Base-by-base conservation (phyloP, 2,329 filamentous ascomycete species). In the Rosellinia necatrix region DNA sequence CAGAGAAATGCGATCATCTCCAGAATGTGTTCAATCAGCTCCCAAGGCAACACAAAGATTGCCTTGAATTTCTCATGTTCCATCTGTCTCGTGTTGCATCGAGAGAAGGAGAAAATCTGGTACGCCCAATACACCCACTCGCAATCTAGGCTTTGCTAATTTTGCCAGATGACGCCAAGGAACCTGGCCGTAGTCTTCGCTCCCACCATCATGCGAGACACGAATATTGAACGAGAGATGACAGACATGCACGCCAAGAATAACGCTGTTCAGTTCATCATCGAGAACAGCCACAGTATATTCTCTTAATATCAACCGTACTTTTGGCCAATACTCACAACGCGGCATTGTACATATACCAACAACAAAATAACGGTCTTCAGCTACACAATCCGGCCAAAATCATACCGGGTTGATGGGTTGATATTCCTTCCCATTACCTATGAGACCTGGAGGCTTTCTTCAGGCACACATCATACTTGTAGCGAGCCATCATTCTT, bases 111-210 rank as follows among this genome's bases (percentile, higher is more conserved):
- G 89, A 96, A 71, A 97, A 97, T 70, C 74, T 97, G 72, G 88
- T 90, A 79, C 65, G 85, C 76, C 34, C n/a, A 24, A 15, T 2
- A 49, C n/a, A 47, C 51, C 15, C 53, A 1, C 29, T 30, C 8
- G 7, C 9, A 32, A 8, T 44, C 12, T 9, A n/a, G 6, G 25
- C 22, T 37, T 29, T 19, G 38, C 69, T 75, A 62, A 73, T 55
- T 3, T 24, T 41, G 41, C 2, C 58, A 90, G 86, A 99, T 99
- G 94, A 96, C 91, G 21, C 90, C 93, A 53, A 90, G 96, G 75
- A 99, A 99, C 70, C 77, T 97, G 59, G 92, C 94, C 3, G 94
- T 99, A 37, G 94, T 99, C 32, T 99, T 99, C 71, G 94, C 94
- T 7, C 94, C 94, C 6, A 99, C 94, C 1, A 96, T 99, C 66